Evolutionary conservation across 345 rosid species (phyloP).

Genomic region (Linum tenue): DNA sequence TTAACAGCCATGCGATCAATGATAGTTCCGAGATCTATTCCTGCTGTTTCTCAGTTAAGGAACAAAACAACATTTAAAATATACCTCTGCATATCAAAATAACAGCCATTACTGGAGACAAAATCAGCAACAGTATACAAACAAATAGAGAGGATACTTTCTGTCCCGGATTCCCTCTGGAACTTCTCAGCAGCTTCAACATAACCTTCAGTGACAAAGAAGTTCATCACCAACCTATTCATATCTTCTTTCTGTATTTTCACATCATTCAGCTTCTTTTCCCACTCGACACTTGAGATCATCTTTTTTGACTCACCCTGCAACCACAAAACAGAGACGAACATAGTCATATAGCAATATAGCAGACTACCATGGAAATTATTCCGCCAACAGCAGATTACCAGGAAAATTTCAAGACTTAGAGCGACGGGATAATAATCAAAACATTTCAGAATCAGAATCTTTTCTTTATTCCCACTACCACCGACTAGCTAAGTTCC

Average conservation of each 20-base stretch:
- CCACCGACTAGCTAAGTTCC: too few species aligned
- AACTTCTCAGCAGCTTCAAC: constrained; percentile 93
- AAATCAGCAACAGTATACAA: not conserved
- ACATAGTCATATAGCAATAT: not conserved
- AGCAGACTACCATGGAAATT: not conserved
- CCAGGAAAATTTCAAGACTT: not conserved
- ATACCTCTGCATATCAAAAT: not conserved
- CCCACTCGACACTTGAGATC: constrained; percentile 82
- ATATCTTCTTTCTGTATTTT: constrained; percentile 88
- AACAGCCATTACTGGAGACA: constrained; percentile 3
- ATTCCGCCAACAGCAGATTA: not conserved
- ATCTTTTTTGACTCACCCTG: constrained; percentile 66
- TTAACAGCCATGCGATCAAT: constrained; percentile 95
- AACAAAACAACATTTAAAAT: constrained; percentile 9
- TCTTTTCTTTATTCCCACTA: too few species aligned
- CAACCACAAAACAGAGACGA: not conserved
- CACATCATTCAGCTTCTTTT: constrained; percentile 78
- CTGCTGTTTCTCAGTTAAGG: constrained; percentile 67
- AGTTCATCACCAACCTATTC: constrained; percentile 96
- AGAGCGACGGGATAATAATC: too few species aligned
- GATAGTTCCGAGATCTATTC: constrained; percentile 86
- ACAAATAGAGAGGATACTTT: constrained; percentile 49
- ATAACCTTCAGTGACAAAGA: constrained; percentile 91
- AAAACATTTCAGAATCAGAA: too few species aligned
- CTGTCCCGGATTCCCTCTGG: constrained; percentile 85